Evolutionary conservation across 805 yeast species (phyloP).

Genomic region (Candida rishiriensis): DNA sequence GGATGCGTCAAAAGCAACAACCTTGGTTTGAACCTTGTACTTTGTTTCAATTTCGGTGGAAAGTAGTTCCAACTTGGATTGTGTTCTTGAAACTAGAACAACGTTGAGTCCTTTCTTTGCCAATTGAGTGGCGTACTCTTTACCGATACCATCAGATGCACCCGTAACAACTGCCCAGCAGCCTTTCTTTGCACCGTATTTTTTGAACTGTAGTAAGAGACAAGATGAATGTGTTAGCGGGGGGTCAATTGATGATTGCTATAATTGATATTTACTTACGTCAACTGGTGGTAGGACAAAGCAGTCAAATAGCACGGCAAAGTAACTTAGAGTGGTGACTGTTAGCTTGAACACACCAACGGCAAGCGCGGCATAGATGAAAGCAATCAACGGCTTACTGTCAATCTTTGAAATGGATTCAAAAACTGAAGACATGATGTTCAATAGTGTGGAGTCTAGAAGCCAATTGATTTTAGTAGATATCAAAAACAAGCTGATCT

Average conservation of each 20-base stretch:
- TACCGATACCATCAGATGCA: constrained; percentile 96
- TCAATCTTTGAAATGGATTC: not conserved
- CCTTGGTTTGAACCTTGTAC: constrained; percentile 58
- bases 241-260: not conserved
- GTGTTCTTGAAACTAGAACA: constrained; percentile 80
- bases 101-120: constrained; percentile 83
- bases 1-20: constrained; percentile 76
- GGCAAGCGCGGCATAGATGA: constrained; percentile 41
- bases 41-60: constrained; percentile 58
- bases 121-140: constrained; percentile 82
- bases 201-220: constrained; percentile 32
- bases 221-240: not conserved
- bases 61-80: constrained; percentile 63
- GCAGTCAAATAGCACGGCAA: constrained; percentile 54
- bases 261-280: constrained; percentile 14
- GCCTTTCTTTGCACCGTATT: constrained; percentile 72
- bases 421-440: not conserved
- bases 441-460: not conserved
- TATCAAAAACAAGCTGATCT: too few species aligned
- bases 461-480: too few species aligned
- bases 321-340: constrained; percentile 42
- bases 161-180: constrained; percentile 97
- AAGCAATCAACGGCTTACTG: not conserved
- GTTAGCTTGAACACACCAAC: constrained; percentile 63
- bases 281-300: constrained; percentile 59